These are phyloP conservation scores for Xylariaceae sp. DNA, from an alignment of 2,329 filamentous ascomycete species.

Conservation along the genomic window DNA sequence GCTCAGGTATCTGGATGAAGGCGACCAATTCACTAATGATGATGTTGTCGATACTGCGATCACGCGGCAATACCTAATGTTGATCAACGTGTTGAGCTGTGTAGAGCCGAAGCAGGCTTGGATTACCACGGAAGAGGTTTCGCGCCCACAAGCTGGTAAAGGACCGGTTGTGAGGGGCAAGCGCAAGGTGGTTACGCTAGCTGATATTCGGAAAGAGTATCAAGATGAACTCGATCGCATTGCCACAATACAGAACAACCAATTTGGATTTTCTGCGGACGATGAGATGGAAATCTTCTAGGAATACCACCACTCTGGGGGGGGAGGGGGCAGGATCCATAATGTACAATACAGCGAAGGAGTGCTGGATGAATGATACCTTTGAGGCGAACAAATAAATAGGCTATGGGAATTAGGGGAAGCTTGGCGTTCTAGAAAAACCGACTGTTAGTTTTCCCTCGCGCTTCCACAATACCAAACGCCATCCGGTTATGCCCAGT, in stretches of 20 bases:
- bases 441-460: conserved; percentile 14
- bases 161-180: conserved; percentile 38
- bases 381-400: conserved; percentile 18
- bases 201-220: conserved; percentile 83
- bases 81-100: conserved; percentile 90
- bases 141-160: conserved; percentile 31
- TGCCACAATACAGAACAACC: conserved; percentile 80
- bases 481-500: conserved; percentile 25
- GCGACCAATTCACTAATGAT: conserved; percentile 50
- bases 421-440: conserved; percentile 12
- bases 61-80: conserved; percentile 74
- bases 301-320: conserved; percentile 10
- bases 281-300: conserved; percentile 53
- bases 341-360: conserved; percentile 26
- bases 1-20: conserved; percentile 55
- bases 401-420: conserved; percentile 12
- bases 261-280: conserved; percentile 69
- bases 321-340: neutral
- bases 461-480: conserved; percentile 26
- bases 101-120: conserved; percentile 77
- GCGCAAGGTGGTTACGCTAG: conserved; percentile 77
- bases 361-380: conserved; percentile 30
- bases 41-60: conserved; percentile 60
- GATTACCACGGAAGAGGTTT: conserved; percentile 55
- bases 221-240: conserved; percentile 85